Conservation (phyloP, 1,284 basidiomycete genomes). For the Boletus holoroseus region DNA sequence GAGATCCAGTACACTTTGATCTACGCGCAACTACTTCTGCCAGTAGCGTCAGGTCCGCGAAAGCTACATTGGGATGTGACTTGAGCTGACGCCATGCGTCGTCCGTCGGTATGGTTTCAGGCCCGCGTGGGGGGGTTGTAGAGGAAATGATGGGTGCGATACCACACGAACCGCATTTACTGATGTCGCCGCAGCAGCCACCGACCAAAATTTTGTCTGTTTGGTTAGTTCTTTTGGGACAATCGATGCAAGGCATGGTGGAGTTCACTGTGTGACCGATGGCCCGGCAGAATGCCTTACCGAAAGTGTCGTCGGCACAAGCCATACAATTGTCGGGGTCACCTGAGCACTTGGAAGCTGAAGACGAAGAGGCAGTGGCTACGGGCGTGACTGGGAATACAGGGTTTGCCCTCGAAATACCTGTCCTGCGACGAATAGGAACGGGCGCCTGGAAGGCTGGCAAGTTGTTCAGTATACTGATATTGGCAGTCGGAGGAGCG, state of each 20-base stretch:
- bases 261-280: slow-evolving; percentile 56
- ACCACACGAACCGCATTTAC: slow-evolving; percentile 31
- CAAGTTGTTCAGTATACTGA: slow-evolving; percentile 67
- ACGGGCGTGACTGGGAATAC: slow-evolving; percentile 48
- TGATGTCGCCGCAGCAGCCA: slow-evolving; percentile 33
- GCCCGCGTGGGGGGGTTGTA: slow-evolving; percentile 20
- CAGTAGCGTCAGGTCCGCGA: slow-evolving; percentile 73
- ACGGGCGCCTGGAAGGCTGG: slow-evolving; percentile 74
- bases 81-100: slow-evolving; percentile 85
- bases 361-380: slow-evolving; percentile 17
- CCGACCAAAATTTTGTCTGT: slow-evolving; percentile 25
- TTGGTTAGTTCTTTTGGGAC: slow-evolving; percentile 37
- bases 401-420: slow-evolving; percentile 38
- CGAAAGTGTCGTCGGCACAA: slow-evolving; percentile 76
- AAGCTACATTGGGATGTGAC: slow-evolving; percentile 81
- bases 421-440: slow-evolving; percentile 57
- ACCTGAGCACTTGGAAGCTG: slow-evolving; percentile 42
- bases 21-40: slow-evolving; percentile 85
- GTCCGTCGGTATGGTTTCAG: slow-evolving; percentile 70
- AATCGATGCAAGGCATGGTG: slow-evolving; percentile 48
- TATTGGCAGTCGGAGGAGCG: slow-evolving; percentile 16
- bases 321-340: slow-evolving; percentile 69
- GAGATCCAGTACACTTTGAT: slow-evolving; percentile 71
- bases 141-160: slow-evolving; percentile 32
- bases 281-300: slow-evolving; percentile 81